phyloP scores from a whole-genome alignment of 129 eudicot genomes.

The Flaveria ramosissima region DNA sequence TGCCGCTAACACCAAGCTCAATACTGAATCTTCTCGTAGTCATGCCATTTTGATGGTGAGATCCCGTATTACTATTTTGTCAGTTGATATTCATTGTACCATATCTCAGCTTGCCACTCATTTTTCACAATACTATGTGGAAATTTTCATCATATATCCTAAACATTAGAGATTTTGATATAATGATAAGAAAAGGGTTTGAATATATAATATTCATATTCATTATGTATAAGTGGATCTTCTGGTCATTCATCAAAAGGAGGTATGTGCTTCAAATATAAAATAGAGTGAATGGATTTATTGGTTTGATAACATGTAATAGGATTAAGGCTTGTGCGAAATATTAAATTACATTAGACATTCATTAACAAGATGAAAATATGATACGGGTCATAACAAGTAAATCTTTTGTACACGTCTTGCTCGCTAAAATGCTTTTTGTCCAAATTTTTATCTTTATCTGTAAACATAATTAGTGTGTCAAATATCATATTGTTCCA shows the following conservation, averaged over 20 bases:
- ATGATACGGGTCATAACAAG: neutral
- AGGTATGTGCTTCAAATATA: neutral
- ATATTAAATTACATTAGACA: neutral
- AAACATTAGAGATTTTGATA: neutral
- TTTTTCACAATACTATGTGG: too few relatives aligned
- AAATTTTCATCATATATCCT: neutral
- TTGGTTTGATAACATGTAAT: too few relatives aligned
- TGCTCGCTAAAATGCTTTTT: neutral
- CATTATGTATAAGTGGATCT: neutral
- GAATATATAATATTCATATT: neutral
- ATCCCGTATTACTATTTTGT: neutral
- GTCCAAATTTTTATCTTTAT: neutral
- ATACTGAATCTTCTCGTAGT: conserved; percentile 96
- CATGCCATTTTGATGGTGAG: conserved; percentile 93
- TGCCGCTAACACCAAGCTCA: conserved; percentile 92
- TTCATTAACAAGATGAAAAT: neutral
- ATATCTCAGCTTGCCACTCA: neutral
- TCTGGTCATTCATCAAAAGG: neutral
- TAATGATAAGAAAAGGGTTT: neutral
- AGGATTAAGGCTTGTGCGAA: neutral
- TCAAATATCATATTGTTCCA: neutral
- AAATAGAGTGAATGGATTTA: neutral
- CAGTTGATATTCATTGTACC: conserved; percentile 1
- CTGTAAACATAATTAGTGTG: neutral
- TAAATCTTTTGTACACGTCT: neutral